Conservation (phyloP, 2,329 filamentous ascomycete species). For the Trichoderma polysporum region DNA sequence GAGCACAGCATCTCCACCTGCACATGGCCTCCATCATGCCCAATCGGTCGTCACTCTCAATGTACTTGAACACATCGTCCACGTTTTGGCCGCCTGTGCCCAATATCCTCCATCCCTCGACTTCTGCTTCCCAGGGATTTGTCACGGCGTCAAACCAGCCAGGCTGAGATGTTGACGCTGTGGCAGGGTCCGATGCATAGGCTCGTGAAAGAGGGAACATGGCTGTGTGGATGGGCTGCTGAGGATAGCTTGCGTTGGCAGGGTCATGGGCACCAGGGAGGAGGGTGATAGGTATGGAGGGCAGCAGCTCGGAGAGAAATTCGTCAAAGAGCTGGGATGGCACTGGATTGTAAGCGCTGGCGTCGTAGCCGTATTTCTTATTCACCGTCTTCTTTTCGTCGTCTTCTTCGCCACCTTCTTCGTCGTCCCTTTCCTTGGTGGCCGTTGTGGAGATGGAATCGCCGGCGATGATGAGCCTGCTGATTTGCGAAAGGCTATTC, state of each 20-base stretch:
- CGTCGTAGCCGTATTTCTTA: constrained; percentile 95
- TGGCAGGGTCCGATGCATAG: constrained; percentile 56
- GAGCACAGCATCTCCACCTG: constrained; percentile 85
- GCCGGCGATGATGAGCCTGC: constrained; percentile 84
- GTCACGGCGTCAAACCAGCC: constrained; percentile 88
- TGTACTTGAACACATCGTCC: constrained; percentile 90
- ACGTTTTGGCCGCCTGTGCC: constrained; percentile 90
- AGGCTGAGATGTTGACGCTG: constrained; percentile 38
- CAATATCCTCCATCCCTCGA: constrained; percentile 86
- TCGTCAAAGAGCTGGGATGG: constrained; percentile 82
- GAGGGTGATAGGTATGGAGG: constrained; percentile 83
- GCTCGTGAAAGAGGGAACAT: constrained; percentile 78
- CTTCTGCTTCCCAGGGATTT: constrained; percentile 88
- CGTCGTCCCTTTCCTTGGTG: constrained; percentile 28
- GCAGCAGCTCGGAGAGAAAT: constrained; percentile 78
- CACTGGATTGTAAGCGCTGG: constrained; percentile 79
- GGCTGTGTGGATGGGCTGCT: constrained; percentile 88
- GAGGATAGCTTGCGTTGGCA: constrained; percentile 84
- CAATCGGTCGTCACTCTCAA: constrained; percentile 72
- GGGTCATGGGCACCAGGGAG: constrained; percentile 83
- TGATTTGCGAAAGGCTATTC: constrained; percentile 64
- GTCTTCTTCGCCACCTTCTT: constrained; percentile 33
- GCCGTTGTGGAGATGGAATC: constrained; percentile 76
- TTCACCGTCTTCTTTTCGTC: constrained; percentile 45
- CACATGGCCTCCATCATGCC: constrained; percentile 95